Conservation (phyloP, 1,284 basidiomycete species). For the Pascua guehoae region DNA sequence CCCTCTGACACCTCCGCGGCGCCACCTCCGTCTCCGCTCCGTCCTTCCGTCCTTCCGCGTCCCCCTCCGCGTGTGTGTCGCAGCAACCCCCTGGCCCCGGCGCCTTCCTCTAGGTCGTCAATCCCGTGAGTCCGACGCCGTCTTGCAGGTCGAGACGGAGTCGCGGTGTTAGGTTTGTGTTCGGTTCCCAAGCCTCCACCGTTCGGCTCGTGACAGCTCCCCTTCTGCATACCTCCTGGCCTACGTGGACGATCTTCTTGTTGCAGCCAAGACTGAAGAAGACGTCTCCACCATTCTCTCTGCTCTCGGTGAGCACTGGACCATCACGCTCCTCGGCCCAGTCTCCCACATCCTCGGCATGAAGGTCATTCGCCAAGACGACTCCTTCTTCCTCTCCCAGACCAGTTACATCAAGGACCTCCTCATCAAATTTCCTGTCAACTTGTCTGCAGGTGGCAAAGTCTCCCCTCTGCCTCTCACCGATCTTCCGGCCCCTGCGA, state of each 20-base stretch:
- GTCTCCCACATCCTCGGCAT: conserved; percentile 27
- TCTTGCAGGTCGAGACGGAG: too few relatives aligned
- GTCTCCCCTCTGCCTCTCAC: conserved; percentile 6
- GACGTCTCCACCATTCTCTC: conserved; percentile 17
- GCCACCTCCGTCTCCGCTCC: too few relatives aligned
- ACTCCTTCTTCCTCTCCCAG: conserved; percentile 47
- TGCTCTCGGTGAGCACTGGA: conserved; percentile 20
- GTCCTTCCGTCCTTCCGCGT: too few relatives aligned
- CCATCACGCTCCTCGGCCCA: conserved; percentile 30
- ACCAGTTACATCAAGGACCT: conserved; percentile 49
- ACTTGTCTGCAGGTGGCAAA: conserved; percentile 7
- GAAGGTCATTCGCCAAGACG: conserved; percentile 35
- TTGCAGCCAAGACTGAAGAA: conserved; percentile 2
- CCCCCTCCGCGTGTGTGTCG: too few relatives aligned
- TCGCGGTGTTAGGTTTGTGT: too few relatives aligned
- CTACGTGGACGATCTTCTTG: conserved; percentile 21
- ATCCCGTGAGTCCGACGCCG: too few relatives aligned
- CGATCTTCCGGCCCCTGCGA: background rate
- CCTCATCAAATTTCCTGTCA: conserved; percentile 33
- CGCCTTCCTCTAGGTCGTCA: too few relatives aligned
- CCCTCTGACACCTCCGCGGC: too few relatives aligned
- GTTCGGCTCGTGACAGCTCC: too few relatives aligned
- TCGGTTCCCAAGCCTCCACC: too few relatives aligned
- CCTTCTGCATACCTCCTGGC: conserved; percentile 9
- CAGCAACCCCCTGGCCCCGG: too few relatives aligned